Evolutionary conservation across 1,284 basidiomycete species (phyloP), one percentile per base, ranked within the genome.

Genomic region (Puccinia hordei): DNA sequence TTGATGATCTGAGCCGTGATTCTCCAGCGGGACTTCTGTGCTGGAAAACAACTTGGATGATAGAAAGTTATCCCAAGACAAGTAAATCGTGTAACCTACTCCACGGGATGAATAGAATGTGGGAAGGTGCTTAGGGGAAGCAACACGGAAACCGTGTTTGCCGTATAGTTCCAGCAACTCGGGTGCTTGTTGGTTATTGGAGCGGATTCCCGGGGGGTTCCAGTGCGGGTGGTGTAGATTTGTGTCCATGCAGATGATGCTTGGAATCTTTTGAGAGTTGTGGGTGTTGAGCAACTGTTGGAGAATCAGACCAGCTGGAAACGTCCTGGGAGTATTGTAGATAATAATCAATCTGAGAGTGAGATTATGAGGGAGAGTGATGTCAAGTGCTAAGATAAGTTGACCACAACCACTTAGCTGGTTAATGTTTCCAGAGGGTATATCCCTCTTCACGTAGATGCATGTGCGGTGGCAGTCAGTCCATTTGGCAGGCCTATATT

Each of bases 221-320:
- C 71, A 73, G 12, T 57, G 4, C 1, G 24, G 22, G 30, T 73
- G 71, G 15, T 73, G 71, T 1, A 73, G 71, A 12, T 73, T 57
- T 2, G 49, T 8, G 51, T 73, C 71, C 71, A 73, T 57, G 5
- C 35, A 5, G 27, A 73, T 15, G 8, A 73, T 0, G 1, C 17
- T 57, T 2, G 51, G 51, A 24, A 27, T 73, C 0, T 9, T 1
- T 6, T 51, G 13, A 3, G 24, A 17, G 46, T 53, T 41, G 12
- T 19, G 19, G 0, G 15, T 22, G 0, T 9, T 5, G 4, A 73
- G 51, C 71, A 51, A 73, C 1, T 57, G 2, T 0, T 12, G 17
- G 5, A 73, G 30, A 4, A 57, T 10, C 0, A 73, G 8, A 17
- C n/a, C n/a, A n/a, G 8, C 71, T 22, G 71, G 30, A 27, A 57